Evolutionary conservation across 345 rosid species (phyloP), one percentile per base, ranked within the genome.

Genomic region (Melastoma malabathricum): DNA sequence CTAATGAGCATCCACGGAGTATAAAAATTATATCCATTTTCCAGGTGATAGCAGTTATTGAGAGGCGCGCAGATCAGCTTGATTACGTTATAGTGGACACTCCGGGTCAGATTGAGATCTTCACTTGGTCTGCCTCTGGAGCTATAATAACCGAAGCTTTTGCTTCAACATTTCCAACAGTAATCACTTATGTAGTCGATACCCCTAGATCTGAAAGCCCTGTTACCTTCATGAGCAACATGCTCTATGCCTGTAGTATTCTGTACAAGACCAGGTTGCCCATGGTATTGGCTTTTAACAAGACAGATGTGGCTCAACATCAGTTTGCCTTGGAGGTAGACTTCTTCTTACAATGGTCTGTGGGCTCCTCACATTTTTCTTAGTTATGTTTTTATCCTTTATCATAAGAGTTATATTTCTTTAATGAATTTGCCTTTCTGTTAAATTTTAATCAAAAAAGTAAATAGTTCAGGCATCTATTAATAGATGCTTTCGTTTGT

Each of bases 191-290:
- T 56, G 73, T 74, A 16, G 79, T 74, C 56, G 79, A 74, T 19
- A 74, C 79, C 15, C 79, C 79, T 39, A 72, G 75, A 27, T 67
- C 75, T 1, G 61, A 70, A 39, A 73, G 69, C 47, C 78, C 78
- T 0, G 63, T 67, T 48, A 73, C 72, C 54, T 73, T 73, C 64
- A 73, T 69, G 78, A 73, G 78, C 71, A 73, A 69, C 50, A 73
- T 73, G 78, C 74, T 73, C 19, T 69, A 73, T 54, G 72, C 78
- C 16, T 73, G 78, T 55, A 73, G 78, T 70, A 73, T 73, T 16
- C 66, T 73, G 44, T 73, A 73, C 59, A 73, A 73, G 66, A 73
- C 78, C 3, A 56, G 78, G 27, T 49, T 73, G 47, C 78, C 78
- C 48, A 39, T 73, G 49, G 74, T 73, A 34, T 34, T 73, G 64